Percentiles rank a stretch among this genome's conserved stretches.
phyloP scores from a whole-genome alignment of 2,329 filamentous ascomycete genomes.

The Apiospora malaysiana region DNA sequence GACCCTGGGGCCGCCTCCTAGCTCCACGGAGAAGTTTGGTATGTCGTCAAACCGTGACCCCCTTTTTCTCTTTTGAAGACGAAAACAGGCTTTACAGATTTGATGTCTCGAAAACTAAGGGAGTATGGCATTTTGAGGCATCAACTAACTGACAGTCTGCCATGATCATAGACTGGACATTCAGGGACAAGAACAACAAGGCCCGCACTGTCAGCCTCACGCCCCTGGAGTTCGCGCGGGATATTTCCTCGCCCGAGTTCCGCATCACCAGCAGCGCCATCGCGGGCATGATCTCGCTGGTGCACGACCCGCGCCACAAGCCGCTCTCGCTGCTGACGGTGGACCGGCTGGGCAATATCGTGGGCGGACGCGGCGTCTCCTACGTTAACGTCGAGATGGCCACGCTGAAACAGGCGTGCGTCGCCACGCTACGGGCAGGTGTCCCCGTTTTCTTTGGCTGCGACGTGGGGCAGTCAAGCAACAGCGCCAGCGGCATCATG shows the following conservation, averaged over 20 bases:
- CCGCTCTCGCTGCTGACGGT: slow-evolving; percentile 77
- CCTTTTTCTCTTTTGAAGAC: background rate
- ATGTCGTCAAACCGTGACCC: background rate
- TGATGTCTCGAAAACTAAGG: background rate
- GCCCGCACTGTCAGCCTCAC: slow-evolving; percentile 68
- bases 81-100: background rate
- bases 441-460: slow-evolving; percentile 87
- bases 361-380: slow-evolving; percentile 75
- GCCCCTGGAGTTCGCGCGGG: slow-evolving; percentile 73
- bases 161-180: slow-evolving; percentile 69
- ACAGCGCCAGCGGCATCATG: slow-evolving; percentile 74
- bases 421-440: slow-evolving; percentile 79
- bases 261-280: slow-evolving; percentile 67
- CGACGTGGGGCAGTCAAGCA: slow-evolving; percentile 84
- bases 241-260: slow-evolving; percentile 67
- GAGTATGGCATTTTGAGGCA: background rate
- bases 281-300: slow-evolving; percentile 76
- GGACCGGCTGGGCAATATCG: slow-evolving; percentile 79
- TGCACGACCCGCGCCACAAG: slow-evolving; percentile 83
- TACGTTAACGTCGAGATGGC: slow-evolving; percentile 84
- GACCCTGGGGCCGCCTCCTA: slow-evolving; percentile 79
- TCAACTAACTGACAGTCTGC: background rate
- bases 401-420: slow-evolving; percentile 73
- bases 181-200: slow-evolving; percentile 71
- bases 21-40: slow-evolving; percentile 69